These are phyloP conservation scores for Brasilioporus rufonigricans DNA, from an alignment of 768 basidiomycete genomes.

Conservation along the genomic window DNA sequence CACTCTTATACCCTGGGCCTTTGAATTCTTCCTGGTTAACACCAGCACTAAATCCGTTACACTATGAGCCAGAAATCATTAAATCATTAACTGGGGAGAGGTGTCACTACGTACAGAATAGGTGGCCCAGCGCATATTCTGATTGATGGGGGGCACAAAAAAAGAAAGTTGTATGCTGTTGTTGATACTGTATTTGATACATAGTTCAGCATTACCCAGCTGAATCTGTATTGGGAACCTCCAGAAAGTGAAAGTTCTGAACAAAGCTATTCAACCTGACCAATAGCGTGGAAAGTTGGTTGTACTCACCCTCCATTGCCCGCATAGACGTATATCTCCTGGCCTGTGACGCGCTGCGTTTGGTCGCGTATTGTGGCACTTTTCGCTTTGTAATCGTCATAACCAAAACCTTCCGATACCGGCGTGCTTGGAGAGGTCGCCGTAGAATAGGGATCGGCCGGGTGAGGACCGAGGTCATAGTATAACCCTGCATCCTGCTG, in stretches of 20 bases:
- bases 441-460: slow-evolving; percentile 67
- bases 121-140: slow-evolving; percentile 91
- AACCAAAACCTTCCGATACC: slow-evolving; percentile 1
- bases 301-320: slow-evolving; percentile 51
- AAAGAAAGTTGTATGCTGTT: slow-evolving; percentile 75
- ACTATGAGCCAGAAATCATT: slow-evolving; percentile 40
- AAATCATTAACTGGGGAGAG: neutral
- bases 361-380: slow-evolving; percentile 27
- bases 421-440: slow-evolving; percentile 31
- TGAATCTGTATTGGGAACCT: slow-evolving; percentile 86
- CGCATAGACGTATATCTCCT: slow-evolving; percentile 71
- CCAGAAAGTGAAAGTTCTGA: slow-evolving; percentile 90
- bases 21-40: slow-evolving; percentile 87
- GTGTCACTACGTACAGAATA: slow-evolving; percentile 60
- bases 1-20: slow-evolving; percentile 74
- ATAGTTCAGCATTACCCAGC: slow-evolving; percentile 66
- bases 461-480: slow-evolving; percentile 67
- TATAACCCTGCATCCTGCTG: slow-evolving; percentile 28
- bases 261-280: neutral
- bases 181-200: slow-evolving; percentile 80
- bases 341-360: slow-evolving; percentile 49
- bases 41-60: slow-evolving; percentile 87
- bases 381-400: slow-evolving; percentile 20
- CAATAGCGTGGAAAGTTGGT: neutral
- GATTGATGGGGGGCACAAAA: slow-evolving; percentile 71